These are phyloP conservation scores for Aspergillus sp. DNA, from an alignment of 2,329 filamentous ascomycete genomes.

Conservation along the genomic window DNA sequence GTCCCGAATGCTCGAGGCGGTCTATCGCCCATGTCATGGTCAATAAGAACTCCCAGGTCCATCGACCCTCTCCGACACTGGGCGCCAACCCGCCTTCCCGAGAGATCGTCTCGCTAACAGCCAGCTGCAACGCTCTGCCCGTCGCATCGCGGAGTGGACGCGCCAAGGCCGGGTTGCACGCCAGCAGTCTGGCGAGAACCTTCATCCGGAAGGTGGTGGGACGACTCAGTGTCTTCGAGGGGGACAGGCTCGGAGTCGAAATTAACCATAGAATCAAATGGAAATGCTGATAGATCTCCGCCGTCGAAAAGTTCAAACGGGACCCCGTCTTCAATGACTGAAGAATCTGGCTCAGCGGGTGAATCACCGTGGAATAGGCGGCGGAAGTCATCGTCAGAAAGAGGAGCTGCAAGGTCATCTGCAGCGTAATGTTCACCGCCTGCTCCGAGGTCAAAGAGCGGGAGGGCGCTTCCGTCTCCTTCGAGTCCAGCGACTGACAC, in stretches of 20 bases:
- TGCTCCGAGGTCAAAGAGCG: slow-evolving; percentile 40
- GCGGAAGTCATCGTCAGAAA: slow-evolving; percentile 68
- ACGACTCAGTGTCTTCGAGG: slow-evolving; percentile 44
- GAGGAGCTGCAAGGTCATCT: slow-evolving; percentile 63
- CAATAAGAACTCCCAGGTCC: slow-evolving; percentile 46
- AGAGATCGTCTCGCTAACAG: slow-evolving; percentile 44
- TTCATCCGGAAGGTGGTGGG: slow-evolving; percentile 50
- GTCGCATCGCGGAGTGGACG: slow-evolving; percentile 54
- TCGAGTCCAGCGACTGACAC: slow-evolving; percentile 82
- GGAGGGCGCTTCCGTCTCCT: slow-evolving; percentile 48
- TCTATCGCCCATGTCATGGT: slow-evolving; percentile 48
- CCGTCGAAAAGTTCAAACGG: slow-evolving; percentile 65
- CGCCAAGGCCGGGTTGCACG: slow-evolving; percentile 55
- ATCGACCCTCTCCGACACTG: slow-evolving; percentile 30
- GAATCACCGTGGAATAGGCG: slow-evolving; percentile 61
- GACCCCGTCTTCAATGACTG: slow-evolving; percentile 74
- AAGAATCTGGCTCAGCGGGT: slow-evolving; percentile 69
- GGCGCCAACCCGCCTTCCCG: slow-evolving; percentile 33
- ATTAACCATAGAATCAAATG: slow-evolving; percentile 57
- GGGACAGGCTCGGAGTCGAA: slow-evolving; percentile 51
- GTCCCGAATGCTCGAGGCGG: slow-evolving; percentile 40
- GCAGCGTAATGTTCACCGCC: slow-evolving; percentile 49
- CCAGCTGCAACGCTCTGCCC: slow-evolving; percentile 54
- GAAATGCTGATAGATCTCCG: slow-evolving; percentile 50
- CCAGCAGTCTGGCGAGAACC: slow-evolving; percentile 51